Evolutionary conservation across 108 stramenopile species (phyloP).

Genomic region (Mayamaea pseudoterrestris): DNA sequence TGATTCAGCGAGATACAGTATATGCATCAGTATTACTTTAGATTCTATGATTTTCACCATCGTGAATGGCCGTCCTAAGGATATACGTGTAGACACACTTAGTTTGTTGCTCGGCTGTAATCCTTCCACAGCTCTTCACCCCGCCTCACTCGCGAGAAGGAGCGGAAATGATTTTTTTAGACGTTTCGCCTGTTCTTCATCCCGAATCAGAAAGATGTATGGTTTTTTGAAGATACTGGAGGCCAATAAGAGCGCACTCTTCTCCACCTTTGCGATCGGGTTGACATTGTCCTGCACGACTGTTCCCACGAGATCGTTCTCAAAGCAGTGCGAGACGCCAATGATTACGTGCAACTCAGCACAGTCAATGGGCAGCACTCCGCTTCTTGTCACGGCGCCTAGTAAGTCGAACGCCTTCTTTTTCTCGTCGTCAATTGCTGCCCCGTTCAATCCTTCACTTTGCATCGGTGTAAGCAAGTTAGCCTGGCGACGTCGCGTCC

Average conservation of each 20-base stretch:
- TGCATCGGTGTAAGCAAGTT: slow-evolving; percentile 23
- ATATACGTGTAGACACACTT: too few relatives aligned
- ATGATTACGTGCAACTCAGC: slow-evolving; percentile 71
- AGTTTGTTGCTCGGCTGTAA: too few relatives aligned
- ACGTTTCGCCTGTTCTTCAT: too few relatives aligned
- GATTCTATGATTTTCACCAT: too few relatives aligned
- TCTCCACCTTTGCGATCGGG: slow-evolving; percentile 76
- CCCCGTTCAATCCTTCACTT: slow-evolving; percentile 11
- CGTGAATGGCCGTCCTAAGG: too few relatives aligned
- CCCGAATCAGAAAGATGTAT: too few relatives aligned
- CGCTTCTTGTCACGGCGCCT: slow-evolving; percentile 68
- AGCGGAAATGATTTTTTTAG: too few relatives aligned
- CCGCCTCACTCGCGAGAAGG: too few relatives aligned
- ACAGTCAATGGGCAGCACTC: slow-evolving; percentile 47
- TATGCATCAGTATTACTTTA: too few relatives aligned
- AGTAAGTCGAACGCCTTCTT: slow-evolving; percentile 79
- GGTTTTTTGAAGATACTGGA: too few relatives aligned
- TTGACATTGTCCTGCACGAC: slow-evolving; percentile 73
- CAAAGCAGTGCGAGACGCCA: slow-evolving; percentile 76
- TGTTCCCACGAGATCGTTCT: slow-evolving; percentile 57
- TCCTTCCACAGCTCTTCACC: too few relatives aligned
- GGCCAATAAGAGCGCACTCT: slow-evolving; percentile 48
- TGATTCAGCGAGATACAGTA: too few relatives aligned
- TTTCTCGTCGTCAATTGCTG: slow-evolving; percentile 30
- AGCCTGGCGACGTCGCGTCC: slow-evolving; percentile 38